Percentiles rank a stretch among this genome's conserved stretches.
phyloP scores from a whole-genome alignment of 2,329 filamentous ascomycete genomes.

The Colletotrichum kahawae region DNA sequence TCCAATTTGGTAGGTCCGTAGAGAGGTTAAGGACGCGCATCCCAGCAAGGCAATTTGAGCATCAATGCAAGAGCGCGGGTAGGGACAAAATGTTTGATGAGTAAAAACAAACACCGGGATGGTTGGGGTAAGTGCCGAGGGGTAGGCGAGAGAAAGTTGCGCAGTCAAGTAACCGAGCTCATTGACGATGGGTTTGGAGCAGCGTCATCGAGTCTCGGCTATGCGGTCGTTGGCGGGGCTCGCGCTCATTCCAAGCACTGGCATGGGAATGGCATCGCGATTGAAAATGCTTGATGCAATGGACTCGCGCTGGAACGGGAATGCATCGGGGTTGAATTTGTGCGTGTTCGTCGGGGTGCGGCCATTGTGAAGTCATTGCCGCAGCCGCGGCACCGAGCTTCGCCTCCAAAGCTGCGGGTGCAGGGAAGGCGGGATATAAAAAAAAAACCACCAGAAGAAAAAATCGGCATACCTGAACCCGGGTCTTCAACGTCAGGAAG shows the following conservation, averaged over 20 bases:
- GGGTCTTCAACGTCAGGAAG: conserved; percentile 91
- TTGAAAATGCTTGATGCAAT: not conserved
- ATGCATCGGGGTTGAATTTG: not conserved
- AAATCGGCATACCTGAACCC: conserved; percentile 74
- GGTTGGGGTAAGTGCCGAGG: not conserved
- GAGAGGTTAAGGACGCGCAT: conserved; percentile 31
- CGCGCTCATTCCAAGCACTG: conserved; percentile 8
- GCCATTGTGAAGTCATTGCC: not conserved
- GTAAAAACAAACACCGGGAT: conserved; percentile 18
- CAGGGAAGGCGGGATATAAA: conserved; percentile 1
- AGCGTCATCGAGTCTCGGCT: conserved; percentile 6
- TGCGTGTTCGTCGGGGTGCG: not conserved
- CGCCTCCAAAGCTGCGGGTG: not conserved
- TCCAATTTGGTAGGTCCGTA: conserved; percentile 27
- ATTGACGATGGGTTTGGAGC: not conserved
- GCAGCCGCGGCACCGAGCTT: not conserved
- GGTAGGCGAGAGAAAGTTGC: not conserved
- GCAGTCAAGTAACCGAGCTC: not conserved
- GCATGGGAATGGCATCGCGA: not conserved
- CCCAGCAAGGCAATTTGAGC: conserved; percentile 39
- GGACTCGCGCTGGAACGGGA: not conserved
- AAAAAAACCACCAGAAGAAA: conserved; percentile 14
- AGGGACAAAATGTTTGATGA: conserved; percentile 11
- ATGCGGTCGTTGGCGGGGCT: not conserved
- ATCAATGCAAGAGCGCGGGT: conserved; percentile 33